These are phyloP conservation scores for Solanum etuberosum DNA, from an alignment of 257 asterid genomes.

Conservation along the genomic window DNA sequence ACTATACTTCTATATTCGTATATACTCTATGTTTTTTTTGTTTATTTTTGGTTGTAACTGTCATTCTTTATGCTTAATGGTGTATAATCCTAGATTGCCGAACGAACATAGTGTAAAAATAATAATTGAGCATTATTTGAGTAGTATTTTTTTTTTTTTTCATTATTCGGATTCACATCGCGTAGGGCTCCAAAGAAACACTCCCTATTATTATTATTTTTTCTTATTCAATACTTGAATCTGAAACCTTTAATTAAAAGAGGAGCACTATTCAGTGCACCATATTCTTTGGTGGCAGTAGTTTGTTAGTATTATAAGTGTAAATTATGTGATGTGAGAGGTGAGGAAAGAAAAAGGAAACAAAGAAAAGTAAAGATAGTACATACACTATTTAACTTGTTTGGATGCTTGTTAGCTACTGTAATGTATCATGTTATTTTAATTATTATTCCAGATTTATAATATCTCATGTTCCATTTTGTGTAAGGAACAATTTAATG, in stretches of 20 bases:
- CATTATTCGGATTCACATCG: accelerated
- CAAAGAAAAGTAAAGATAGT: neutral
- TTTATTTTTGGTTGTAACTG: neutral
- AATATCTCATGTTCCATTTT: too few species aligned
- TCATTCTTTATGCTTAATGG: neutral
- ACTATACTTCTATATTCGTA: neutral
- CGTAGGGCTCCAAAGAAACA: too few species aligned
- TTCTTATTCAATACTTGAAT: too few species aligned
- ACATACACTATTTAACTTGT: neutral
- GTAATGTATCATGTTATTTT: neutral
- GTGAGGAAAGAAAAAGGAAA: neutral
- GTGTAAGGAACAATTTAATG: neutral
- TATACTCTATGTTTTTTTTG: neutral
- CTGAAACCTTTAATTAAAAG: too few species aligned
- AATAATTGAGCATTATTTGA: neutral
- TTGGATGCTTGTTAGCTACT: neutral
- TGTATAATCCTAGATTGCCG: neutral
- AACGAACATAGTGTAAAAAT: neutral
- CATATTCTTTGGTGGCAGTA: too few species aligned
- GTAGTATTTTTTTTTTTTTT: too few species aligned
- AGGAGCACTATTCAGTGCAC: neutral
- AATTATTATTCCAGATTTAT: too few species aligned
- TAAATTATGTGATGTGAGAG: neutral
- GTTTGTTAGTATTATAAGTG: neutral
- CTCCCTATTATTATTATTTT: too few species aligned